A percentile compares a stretch with the other conserved stretches of the same genome.
phyloP scores from a whole-genome alignment of 768 basidiomycete species.

The Pisolithus microcarpus region DNA sequence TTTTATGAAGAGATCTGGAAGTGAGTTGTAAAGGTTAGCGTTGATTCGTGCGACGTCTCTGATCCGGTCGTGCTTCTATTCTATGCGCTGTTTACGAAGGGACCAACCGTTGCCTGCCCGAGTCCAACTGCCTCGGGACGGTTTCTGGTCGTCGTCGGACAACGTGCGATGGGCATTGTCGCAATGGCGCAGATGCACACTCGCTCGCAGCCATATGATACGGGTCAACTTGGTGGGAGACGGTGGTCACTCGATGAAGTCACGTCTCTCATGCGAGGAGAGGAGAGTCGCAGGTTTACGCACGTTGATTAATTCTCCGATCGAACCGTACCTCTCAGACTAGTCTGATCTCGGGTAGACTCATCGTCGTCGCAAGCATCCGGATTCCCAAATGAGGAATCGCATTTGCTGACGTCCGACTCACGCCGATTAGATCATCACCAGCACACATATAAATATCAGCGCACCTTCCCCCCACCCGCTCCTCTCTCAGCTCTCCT shows the following conservation, averaged over 20 bases:
- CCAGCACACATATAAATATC: slow-evolving; percentile 20
- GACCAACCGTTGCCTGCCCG: slow-evolving; percentile 4
- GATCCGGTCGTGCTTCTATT: not conserved
- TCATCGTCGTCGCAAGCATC: not conserved
- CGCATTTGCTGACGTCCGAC: not conserved
- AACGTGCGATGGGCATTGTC: slow-evolving; percentile 13
- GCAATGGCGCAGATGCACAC: not conserved
- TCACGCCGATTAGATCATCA: slow-evolving; percentile 17
- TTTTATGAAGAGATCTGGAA: slow-evolving; percentile 17
- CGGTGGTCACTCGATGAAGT: no score
- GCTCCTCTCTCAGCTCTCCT: slow-evolving; percentile 3
- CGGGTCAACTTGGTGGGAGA: no score
- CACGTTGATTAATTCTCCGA: not conserved
- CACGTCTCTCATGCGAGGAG: no score
- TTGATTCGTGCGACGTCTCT: not conserved
- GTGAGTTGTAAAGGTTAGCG: slow-evolving; percentile 4
- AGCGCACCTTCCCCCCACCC: slow-evolving; percentile 1
- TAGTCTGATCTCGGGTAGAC: not conserved
- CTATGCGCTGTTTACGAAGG: not conserved
- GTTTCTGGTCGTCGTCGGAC: slow-evolving; percentile 15
- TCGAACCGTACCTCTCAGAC: no score
- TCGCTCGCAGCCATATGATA: no score
- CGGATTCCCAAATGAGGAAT: not conserved
- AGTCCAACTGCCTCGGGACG: slow-evolving; percentile 6
- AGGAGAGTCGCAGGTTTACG: not conserved